Conservation (phyloP, 2,329 filamentous ascomycete genomes). For the Paraconiothyrium brasiliense region DNA sequence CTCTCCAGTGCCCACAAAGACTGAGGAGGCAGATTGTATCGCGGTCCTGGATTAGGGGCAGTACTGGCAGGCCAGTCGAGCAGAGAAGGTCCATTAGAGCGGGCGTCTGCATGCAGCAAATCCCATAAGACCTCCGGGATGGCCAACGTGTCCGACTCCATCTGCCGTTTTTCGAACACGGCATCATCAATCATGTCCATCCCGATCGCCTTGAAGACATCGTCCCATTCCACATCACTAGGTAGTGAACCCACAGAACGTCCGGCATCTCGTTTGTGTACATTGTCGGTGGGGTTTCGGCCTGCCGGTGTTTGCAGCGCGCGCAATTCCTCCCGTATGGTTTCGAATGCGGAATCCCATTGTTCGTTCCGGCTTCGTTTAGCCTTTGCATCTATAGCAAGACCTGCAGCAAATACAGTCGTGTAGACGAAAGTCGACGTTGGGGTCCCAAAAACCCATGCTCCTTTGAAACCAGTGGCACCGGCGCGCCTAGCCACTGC, state of each 20-base stretch:
- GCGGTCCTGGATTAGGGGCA: conserved; percentile 33
- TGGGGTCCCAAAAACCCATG: conserved; percentile 63
- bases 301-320: background rate
- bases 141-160: conserved; percentile 23
- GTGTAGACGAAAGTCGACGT: conserved; percentile 73
- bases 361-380: conserved; percentile 68
- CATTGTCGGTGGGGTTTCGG: background rate
- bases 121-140: conserved; percentile 34
- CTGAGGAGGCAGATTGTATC: conserved; percentile 53
- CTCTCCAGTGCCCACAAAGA: conserved; percentile 55
- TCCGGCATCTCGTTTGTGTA: conserved; percentile 13
- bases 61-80: conserved; percentile 54
- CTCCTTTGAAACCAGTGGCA: conserved; percentile 60
- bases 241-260: conserved; percentile 26
- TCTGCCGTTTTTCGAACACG: conserved; percentile 26
- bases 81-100: conserved; percentile 32
- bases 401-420: conserved; percentile 71
- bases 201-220: conserved; percentile 28
- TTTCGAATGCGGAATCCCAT: conserved; percentile 69
- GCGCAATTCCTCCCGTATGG: conserved; percentile 54
- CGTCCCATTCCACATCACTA: conserved; percentile 35
- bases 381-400: conserved; percentile 67
- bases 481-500: conserved; percentile 62
- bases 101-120: conserved; percentile 41
- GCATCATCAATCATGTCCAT: conserved; percentile 39